phyloP scores from a whole-genome alignment of 768 basidiomycete species.

The Lactarius pseudohatsudake region DNA sequence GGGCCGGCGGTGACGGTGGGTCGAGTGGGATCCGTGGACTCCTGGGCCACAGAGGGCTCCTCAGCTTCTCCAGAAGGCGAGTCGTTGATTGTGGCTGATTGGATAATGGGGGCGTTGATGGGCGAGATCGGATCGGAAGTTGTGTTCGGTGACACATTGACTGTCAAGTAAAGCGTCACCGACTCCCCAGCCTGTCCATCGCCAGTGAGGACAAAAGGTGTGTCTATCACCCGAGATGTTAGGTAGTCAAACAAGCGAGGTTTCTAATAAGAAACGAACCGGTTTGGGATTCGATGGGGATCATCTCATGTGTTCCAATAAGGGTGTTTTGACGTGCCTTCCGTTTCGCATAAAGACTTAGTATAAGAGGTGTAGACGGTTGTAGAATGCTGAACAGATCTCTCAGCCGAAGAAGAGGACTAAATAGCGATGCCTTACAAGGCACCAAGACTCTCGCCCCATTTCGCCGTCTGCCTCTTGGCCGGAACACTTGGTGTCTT shows the following conservation, averaged over 20 bases:
- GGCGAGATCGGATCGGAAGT: not conserved
- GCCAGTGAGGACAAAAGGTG: not conserved
- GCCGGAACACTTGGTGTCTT: not conserved
- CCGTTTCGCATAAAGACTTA: not conserved
- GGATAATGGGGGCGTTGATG: too few relatives aligned
- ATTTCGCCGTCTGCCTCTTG: not conserved
- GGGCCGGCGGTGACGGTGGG: not conserved
- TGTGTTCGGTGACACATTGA: not conserved
- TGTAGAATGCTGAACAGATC: not conserved
- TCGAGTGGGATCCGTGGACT: not conserved
- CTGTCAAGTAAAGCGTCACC: not conserved
- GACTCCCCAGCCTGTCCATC: not conserved
- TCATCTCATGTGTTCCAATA: not conserved
- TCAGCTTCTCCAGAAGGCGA: not conserved
- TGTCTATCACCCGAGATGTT: not conserved
- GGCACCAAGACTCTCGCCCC: not conserved
- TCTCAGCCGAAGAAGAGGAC: not conserved
- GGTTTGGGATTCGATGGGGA: not conserved
- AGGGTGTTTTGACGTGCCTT: not conserved
- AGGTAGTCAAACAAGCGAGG: not conserved
- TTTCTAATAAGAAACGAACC: not conserved
- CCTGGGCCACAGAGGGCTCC: not conserved
- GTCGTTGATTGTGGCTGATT: too few relatives aligned
- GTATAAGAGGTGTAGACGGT: not conserved
- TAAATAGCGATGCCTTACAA: not conserved